Conservation (phyloP, 345 rosid species). For the Balakata baccata region DNA sequence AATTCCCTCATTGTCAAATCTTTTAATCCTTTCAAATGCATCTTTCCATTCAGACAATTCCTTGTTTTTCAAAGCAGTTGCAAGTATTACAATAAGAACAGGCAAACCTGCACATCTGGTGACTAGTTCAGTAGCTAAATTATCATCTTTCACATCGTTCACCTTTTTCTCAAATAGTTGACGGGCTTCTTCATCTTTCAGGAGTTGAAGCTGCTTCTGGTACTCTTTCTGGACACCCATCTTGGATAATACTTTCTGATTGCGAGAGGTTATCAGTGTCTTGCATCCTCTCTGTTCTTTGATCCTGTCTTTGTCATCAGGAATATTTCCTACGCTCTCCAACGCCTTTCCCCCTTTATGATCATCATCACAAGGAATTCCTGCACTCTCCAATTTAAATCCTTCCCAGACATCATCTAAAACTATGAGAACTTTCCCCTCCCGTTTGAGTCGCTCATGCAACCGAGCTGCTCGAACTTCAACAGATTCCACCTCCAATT, state of each 20-base stretch:
- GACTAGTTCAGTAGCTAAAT: conserved; percentile 2
- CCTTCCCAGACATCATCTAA: conserved; percentile 13
- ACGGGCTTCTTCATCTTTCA: background rate
- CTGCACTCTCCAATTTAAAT: background rate
- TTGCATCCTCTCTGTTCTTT: conserved; percentile 3
- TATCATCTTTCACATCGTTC: background rate
- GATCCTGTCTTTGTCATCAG: too few species aligned
- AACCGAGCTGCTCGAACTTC: background rate
- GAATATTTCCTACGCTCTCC: too few species aligned
- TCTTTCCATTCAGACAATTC: conserved; percentile 2
- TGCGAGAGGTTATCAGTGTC: conserved; percentile 8
- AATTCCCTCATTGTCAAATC: background rate
- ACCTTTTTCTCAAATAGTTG: conserved; percentile 4
- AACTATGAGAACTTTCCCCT: conserved; percentile 2
- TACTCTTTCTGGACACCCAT: background rate
- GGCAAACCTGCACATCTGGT: conserved; percentile 11
- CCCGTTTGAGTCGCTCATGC: background rate
- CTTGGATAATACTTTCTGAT: background rate
- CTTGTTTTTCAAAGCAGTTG: conserved; percentile 4
- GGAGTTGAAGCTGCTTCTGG: background rate
- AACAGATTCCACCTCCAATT: background rate
- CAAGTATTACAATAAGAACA: background rate
- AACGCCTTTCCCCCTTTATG: background rate
- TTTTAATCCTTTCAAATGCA: conserved; percentile 2
- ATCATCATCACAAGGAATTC: background rate